Evolutionary conservation across 257 asterid species (phyloP).

Genomic region (Verbascum thapsus): DNA sequence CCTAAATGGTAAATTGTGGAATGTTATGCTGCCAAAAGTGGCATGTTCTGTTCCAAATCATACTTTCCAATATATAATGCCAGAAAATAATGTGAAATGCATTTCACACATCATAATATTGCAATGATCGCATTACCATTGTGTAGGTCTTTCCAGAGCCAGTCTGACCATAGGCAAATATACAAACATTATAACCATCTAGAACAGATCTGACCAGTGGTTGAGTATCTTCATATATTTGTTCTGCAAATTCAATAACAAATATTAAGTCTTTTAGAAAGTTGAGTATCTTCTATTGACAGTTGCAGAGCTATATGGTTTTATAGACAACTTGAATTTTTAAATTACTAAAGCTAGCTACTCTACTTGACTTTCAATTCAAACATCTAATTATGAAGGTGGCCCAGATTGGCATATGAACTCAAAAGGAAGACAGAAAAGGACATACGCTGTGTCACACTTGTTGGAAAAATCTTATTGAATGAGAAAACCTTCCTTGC

Average conservation of each 20-base stretch:
- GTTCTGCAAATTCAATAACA: constrained; percentile 54
- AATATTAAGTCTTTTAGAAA: constrained; percentile 26
- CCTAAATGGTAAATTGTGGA: neutral
- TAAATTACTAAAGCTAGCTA: constrained; percentile 12
- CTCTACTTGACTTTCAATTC: neutral
- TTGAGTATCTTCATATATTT: constrained; percentile 76
- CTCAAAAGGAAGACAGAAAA: constrained; percentile 26
- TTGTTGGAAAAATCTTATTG: constrained; percentile 73
- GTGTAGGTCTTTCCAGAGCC: constrained; percentile 95
- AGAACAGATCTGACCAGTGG: constrained; percentile 82
- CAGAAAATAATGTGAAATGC: neutral
- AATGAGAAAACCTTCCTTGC: constrained; percentile 80
- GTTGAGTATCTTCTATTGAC: neutral
- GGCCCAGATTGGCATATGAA: constrained; percentile 9
- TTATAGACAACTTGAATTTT: neutral
- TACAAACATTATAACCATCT: constrained; percentile 89
- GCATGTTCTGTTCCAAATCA: neutral
- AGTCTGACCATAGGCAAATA: constrained; percentile 92
- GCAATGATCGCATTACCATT: constrained; percentile 54
- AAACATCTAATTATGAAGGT: constrained; percentile 4
- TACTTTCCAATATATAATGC: neutral
- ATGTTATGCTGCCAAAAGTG: neutral
- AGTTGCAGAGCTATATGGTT: neutral
- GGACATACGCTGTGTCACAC: constrained; percentile 72
- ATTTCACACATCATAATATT: constrained; percentile 6